Conservation (phyloP, 345 rosid species). For the Ricinus communis region DNA sequence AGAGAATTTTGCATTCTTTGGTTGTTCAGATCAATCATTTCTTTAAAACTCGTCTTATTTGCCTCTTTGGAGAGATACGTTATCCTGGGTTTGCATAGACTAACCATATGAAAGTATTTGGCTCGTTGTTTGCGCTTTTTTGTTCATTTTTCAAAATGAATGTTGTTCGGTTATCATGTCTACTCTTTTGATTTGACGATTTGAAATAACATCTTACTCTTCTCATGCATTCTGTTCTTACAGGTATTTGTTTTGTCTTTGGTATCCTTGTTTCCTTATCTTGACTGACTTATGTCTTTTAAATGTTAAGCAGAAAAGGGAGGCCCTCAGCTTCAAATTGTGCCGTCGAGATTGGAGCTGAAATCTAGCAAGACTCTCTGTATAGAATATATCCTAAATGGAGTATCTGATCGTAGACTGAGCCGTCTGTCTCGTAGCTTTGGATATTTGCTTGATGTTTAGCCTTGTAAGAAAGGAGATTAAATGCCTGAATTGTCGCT, state of each 20-base stretch:
- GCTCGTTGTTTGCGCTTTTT: neutral
- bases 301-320: constrained; percentile 17
- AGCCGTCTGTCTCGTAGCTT: neutral
- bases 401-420: constrained; percentile 25
- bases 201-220: neutral
- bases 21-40: too few relatives aligned
- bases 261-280: neutral
- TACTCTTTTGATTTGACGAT: too few relatives aligned
- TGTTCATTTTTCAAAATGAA: neutral
- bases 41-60: neutral
- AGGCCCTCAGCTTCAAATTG: constrained; percentile 16
- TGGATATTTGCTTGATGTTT: neutral
- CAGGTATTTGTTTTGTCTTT: neutral
- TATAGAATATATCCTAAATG: constrained; percentile 26
- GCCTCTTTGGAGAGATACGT: too few relatives aligned
- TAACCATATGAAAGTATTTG: neutral
- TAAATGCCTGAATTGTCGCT: neutral
- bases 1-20: neutral
- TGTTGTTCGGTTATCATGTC: neutral
- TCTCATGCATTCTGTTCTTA: neutral
- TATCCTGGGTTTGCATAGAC: neutral
- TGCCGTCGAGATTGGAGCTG: constrained; percentile 22
- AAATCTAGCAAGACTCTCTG: constrained; percentile 23
- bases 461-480: neutral
- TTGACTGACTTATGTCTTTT: neutral